These are phyloP conservation scores for Fragaria vesca DNA, from an alignment of 306 rosid genomes.

Conservation along the genomic window DNA sequence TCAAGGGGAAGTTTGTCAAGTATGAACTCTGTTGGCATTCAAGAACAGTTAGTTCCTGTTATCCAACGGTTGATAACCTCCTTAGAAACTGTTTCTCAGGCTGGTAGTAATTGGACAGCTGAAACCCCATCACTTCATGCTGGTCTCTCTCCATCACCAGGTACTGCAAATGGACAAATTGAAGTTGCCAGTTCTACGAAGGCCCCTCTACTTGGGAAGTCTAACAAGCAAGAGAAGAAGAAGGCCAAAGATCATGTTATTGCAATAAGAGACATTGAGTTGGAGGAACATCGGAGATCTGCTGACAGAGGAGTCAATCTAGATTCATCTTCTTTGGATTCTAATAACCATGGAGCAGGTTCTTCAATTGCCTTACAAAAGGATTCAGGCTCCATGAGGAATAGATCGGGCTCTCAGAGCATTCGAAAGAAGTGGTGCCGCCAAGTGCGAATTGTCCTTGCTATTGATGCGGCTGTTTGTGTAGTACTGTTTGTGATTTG, in stretches of 20 bases:
- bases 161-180: constrained; percentile 55
- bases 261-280: constrained; percentile 66
- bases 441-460: constrained; percentile 81
- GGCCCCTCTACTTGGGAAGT: constrained; percentile 76
- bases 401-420: constrained; percentile 56
- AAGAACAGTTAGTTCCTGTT: constrained; percentile 72
- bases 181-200: constrained; percentile 73
- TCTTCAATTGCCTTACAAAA: constrained; percentile 55
- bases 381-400: constrained; percentile 63
- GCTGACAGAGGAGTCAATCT: constrained; percentile 59
- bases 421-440: constrained; percentile 78
- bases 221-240: constrained; percentile 78
- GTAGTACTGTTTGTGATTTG: constrained; percentile 62
- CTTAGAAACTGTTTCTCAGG: constrained; percentile 62
- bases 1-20: constrained; percentile 63
- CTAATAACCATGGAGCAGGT: constrained; percentile 49
- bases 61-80: constrained; percentile 59
- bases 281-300: constrained; percentile 70
- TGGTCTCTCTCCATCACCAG: constrained; percentile 64
- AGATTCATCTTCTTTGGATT: constrained; percentile 52
- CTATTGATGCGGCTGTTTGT: constrained; percentile 82
- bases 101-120: constrained; percentile 54
- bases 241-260: constrained; percentile 76
- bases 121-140: constrained; percentile 33
- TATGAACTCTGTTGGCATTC: constrained; percentile 46